Conservation (phyloP, 768 basidiomycete species). For the Thelephora ganbajun region DNA sequence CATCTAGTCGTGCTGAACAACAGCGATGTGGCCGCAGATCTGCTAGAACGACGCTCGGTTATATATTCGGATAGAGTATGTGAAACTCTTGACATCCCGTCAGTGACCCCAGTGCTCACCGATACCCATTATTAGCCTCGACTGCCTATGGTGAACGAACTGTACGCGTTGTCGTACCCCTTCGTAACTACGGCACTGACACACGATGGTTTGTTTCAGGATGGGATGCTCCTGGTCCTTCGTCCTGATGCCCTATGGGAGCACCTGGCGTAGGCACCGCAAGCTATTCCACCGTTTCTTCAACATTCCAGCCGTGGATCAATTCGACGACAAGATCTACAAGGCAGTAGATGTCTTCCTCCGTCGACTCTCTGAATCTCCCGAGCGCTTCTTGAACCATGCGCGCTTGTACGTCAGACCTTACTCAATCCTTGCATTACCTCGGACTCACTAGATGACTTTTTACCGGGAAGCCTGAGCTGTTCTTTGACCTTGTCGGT, state of each 20-base stretch:
- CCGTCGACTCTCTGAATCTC: not conserved
- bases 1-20: not conserved
- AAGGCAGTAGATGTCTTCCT: no score
- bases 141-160: not conserved
- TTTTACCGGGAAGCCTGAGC: not conserved
- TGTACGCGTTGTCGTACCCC: not conserved
- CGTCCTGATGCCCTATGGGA: not conserved
- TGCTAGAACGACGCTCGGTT: not conserved
- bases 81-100: not conserved
- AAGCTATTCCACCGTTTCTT: no score
- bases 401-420: not conserved
- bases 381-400: no score
- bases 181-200: not conserved
- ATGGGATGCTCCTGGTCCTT: not conserved
- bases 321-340: no score
- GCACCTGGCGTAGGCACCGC: not conserved
- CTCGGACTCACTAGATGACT: not conserved
- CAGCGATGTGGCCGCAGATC: not conserved
- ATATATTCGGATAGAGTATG: not conserved
- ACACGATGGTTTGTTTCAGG: not conserved
- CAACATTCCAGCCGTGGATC: no score
- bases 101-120: not conserved
- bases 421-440: not conserved
- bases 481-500: not conserved
- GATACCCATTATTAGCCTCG: not conserved